These are phyloP conservation scores for Hibiscus tridactylites DNA, from an alignment of 345 rosid genomes.

Conservation along the genomic window DNA sequence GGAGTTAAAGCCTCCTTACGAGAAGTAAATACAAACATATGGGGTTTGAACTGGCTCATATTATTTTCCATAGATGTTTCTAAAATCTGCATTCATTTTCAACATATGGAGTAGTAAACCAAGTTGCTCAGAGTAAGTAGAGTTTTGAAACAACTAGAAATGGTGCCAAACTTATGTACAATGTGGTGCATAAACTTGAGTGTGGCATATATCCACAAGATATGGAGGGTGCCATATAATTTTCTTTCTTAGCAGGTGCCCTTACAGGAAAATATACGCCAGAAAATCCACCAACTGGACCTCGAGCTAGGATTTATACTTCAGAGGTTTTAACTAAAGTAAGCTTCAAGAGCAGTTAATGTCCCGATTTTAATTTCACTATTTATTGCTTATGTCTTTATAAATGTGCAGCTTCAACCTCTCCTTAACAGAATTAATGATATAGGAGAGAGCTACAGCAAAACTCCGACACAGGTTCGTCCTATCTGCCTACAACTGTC, in stretches of 20 bases:
- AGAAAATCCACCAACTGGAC: slow-evolving; percentile 77
- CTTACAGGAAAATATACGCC: slow-evolving; percentile 93
- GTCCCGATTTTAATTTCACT: neutral
- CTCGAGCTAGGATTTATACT: slow-evolving; percentile 72
- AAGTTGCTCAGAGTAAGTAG: neutral
- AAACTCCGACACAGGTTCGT: slow-evolving; percentile 74
- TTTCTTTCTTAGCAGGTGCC: slow-evolving; percentile 42
- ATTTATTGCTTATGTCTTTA: slow-evolving; percentile 18
- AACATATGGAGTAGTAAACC: neutral
- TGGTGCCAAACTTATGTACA: neutral
- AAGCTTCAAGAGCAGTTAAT: slow-evolving; percentile 6
- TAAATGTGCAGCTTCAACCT: slow-evolving; percentile 68
- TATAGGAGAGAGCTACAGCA: slow-evolving; percentile 55
- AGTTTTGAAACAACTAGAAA: neutral
- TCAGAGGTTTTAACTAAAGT: slow-evolving; percentile 63
- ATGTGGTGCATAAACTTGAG: neutral
- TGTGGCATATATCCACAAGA: neutral
- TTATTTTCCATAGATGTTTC: neutral
- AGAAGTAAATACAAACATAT: neutral
- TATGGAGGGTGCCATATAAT: neutral
- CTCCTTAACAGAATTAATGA: slow-evolving; percentile 56
- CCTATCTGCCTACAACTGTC: neutral
- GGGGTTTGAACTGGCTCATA: neutral
- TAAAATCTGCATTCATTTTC: no score
- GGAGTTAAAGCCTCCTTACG: no score